Base-by-base conservation (phyloP, 2,329 filamentous ascomycete species). In the Fusarium drepaniforme region DNA sequence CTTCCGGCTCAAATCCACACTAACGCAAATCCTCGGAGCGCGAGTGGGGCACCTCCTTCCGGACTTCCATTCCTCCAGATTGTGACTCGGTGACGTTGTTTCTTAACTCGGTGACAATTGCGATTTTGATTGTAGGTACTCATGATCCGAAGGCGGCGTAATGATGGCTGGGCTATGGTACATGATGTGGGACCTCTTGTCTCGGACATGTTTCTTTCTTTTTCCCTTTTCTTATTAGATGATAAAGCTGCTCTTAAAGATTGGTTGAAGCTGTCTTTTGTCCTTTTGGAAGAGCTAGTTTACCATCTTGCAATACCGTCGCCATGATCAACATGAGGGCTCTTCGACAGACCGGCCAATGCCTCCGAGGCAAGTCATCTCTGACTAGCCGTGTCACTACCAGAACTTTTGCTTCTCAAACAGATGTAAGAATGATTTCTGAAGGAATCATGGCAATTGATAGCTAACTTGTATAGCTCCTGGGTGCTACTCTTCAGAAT, bases 401-500 rank as follows among this genome's bases (percentile, higher is more conserved):
- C 15, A 77, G 77, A 60, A 59, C 76, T 8, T 75, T 77, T 60
- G 73, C 77, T 12, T 67, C 77, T 33, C 76, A 79, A 8, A 58
- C 75, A 35, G 78, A 79, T 46, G 77, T 79, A 42, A 60, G 77
- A 62, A 13, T 5, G 11, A 8, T 3, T 25, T 6, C 4, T 1
- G 18, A 3, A 5, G 2, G 21, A 5, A 2, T 56, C 5, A 44
- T 33, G 28, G 18, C 1, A 11, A n/a, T 6, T 37, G 21, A 37
- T 38, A 18, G 23, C 67, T 76, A 18, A 79, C 49, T 23, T 23
- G 4, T 21, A 23, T 13, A 98, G 95, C 86, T 97, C 67, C 91
- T 98, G 51, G 90, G 93, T 30, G 88, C 93, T 62, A 87, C 92
- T 80, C 90, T 98, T 56, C 89, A 95, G 81, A 88, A 96, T 79